Evolutionary conservation across 2,329 filamentous ascomycete species (phyloP).

Genomic region (Diaporthe caulivora): DNA sequence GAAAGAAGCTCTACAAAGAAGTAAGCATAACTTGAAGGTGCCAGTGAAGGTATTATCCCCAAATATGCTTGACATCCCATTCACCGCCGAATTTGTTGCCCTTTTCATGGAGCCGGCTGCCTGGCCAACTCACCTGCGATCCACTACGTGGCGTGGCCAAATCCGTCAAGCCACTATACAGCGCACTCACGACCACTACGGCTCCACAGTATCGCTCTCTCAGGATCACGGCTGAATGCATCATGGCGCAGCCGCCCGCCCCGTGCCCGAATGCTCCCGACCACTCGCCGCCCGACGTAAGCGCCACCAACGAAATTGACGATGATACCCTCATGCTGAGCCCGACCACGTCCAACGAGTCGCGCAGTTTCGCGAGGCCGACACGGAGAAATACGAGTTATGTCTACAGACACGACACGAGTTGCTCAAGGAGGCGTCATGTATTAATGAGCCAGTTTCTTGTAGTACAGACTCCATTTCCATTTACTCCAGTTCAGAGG

Average conservation of each 20-base stretch:
- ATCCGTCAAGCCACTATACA: too few species aligned
- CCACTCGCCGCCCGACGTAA: not conserved
- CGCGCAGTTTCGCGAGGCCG: not conserved
- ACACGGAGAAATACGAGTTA: not conserved
- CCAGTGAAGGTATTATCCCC: too few species aligned
- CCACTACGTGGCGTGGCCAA: too few species aligned
- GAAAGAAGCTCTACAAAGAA: too few species aligned
- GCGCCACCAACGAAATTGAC: not conserved
- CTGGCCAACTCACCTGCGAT: too few species aligned
- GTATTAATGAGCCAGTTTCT: not conserved
- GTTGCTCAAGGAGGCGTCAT: not conserved
- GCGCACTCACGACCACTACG: conserved; percentile 1
- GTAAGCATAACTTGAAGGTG: too few species aligned
- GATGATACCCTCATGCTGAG: not conserved
- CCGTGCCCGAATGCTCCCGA: not conserved
- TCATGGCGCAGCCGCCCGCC: not conserved
- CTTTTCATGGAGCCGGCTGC: too few species aligned
- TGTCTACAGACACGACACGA: not conserved
- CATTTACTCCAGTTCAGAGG: not conserved
- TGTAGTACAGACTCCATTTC: not conserved
- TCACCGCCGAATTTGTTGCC: too few species aligned
- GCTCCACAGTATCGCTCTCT: not conserved
- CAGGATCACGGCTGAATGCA: not conserved
- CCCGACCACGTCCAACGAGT: not conserved
- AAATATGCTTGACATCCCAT: too few species aligned